Percentiles rank a stretch among this genome's conserved stretches.
These are phyloP conservation scores for Yamadazyma kanchanaburiensis DNA, from an alignment of 1,139 yeast species.

Conservation along the genomic window DNA sequence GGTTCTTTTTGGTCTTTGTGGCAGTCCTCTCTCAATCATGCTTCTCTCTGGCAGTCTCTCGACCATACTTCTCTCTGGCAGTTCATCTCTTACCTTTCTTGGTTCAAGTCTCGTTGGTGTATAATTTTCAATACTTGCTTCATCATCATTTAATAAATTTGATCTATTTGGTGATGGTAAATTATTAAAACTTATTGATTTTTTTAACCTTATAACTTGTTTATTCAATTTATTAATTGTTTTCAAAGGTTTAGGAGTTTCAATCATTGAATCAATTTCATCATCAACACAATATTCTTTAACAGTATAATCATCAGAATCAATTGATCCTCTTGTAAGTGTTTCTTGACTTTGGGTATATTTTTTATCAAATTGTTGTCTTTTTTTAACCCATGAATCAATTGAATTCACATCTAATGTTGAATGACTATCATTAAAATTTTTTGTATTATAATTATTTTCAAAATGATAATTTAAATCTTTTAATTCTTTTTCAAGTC, in stretches of 20 bases:
- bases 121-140: constrained; percentile 11
- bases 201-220: constrained; percentile 20
- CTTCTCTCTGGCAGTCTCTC: background rate
- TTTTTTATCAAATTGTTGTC: constrained; percentile 45
- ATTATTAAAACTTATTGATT: constrained; percentile 18
- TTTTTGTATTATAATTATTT: constrained; percentile 14
- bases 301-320: background rate
- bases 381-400: constrained; percentile 51
- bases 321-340: constrained; percentile 11
- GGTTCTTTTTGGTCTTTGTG: too few relatives aligned
- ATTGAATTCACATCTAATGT: constrained; percentile 34
- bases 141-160: constrained; percentile 12
- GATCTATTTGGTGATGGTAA: constrained; percentile 12
- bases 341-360: constrained; percentile 15
- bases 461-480: constrained; percentile 37
- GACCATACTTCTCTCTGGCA: background rate
- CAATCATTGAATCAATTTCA: constrained; percentile 1
- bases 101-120: background rate
- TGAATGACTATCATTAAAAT: constrained; percentile 39
- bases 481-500: constrained; percentile 20
- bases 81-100: background rate
- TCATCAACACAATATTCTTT: constrained; percentile 13
- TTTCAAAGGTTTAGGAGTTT: constrained; percentile 14
- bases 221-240: constrained; percentile 17
- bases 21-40: too few relatives aligned